Evolutionary conservation across 495 filamentous ascomycete species (phyloP).

Genomic region (Lasiosphaeriaceae sp.): DNA sequence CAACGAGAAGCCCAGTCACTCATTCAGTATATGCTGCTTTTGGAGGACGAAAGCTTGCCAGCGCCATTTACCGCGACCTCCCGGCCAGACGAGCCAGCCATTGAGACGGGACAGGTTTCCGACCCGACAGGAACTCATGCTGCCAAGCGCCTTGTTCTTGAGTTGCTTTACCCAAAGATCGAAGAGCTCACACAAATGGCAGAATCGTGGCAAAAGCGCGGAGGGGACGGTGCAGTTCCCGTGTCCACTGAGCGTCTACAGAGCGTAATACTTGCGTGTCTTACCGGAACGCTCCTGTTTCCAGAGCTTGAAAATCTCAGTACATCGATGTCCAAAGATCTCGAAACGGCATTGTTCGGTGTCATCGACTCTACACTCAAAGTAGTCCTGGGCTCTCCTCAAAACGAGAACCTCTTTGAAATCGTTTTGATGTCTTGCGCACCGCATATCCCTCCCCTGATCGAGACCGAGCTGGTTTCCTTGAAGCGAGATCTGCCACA

Average conservation of each 20-base stretch:
- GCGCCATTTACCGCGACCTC: neutral
- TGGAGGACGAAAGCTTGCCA: conserved; percentile 20
- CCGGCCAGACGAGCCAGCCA: conserved; percentile 1
- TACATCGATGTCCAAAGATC: conserved; percentile 36
- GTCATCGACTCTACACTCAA: conserved; percentile 32
- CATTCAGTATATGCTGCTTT: conserved; percentile 40
- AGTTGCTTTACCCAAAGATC: conserved; percentile 45
- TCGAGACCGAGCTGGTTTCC: conserved; percentile 23
- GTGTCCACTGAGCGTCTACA: conserved; percentile 45
- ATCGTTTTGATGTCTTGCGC: conserved; percentile 30
- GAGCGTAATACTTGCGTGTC: conserved; percentile 42
- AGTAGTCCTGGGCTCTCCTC: conserved; percentile 28
- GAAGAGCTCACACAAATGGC: conserved; percentile 37
- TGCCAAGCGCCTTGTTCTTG: conserved; percentile 44
- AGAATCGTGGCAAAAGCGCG: conserved; percentile 40
- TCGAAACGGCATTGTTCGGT: conserved; percentile 32
- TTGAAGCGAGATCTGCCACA: conserved; percentile 28
- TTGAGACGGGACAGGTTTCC: conserved; percentile 10
- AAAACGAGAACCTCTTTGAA: conserved; percentile 34
- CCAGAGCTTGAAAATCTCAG: conserved; percentile 38
- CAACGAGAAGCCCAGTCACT: conserved; percentile 20
- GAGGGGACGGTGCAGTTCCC: conserved; percentile 34
- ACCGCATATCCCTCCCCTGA: conserved; percentile 35
- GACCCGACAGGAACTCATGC: conserved; percentile 39
- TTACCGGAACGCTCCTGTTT: conserved; percentile 39